Conservation (phyloP, 2,329 filamentous ascomycete genomes). For the Rosellinia necatrix region DNA sequence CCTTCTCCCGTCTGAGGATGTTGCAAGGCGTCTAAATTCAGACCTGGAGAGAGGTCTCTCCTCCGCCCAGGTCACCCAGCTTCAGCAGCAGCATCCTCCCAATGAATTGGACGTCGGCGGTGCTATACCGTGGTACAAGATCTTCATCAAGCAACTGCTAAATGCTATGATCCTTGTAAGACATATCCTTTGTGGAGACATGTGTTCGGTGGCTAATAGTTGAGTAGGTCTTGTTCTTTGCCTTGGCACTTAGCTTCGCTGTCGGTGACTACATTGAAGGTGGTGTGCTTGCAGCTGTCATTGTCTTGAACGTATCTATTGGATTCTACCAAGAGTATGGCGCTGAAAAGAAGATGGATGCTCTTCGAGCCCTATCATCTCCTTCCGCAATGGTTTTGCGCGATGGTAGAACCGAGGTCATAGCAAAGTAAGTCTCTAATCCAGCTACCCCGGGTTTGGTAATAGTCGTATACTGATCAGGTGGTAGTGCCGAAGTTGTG, state of each 20-base stretch:
- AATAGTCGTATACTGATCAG: conserved; percentile 23
- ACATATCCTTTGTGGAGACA: conserved; percentile 17
- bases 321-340: conserved; percentile 69
- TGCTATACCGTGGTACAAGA: conserved; percentile 71
- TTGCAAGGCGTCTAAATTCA: conserved; percentile 65
- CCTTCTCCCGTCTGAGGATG: conserved; percentile 64
- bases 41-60: conserved; percentile 70
- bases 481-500: conserved; percentile 63
- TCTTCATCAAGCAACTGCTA: conserved; percentile 72
- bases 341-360: conserved; percentile 70
- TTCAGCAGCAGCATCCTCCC: conserved; percentile 63
- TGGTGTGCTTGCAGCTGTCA: conserved; percentile 69
- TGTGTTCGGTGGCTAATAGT: conserved; percentile 40
- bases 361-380: conserved; percentile 63
- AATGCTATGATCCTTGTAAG: conserved; percentile 78
- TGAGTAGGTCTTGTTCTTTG: conserved; percentile 74
- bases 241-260: conserved; percentile 73
- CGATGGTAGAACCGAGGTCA: conserved; percentile 60
- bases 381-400: conserved; percentile 67
- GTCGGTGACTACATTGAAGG: conserved; percentile 71
- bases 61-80: conserved; percentile 60
- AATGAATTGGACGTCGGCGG: conserved; percentile 74
- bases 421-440: conserved; percentile 56
- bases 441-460: conserved; percentile 16
- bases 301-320: conserved; percentile 70